Percentiles rank a stretch among this genome's conserved stretches.
phyloP scores from a whole-genome alignment of 2,329 filamentous ascomycete species.

The Dactylella cylindrospora region DNA sequence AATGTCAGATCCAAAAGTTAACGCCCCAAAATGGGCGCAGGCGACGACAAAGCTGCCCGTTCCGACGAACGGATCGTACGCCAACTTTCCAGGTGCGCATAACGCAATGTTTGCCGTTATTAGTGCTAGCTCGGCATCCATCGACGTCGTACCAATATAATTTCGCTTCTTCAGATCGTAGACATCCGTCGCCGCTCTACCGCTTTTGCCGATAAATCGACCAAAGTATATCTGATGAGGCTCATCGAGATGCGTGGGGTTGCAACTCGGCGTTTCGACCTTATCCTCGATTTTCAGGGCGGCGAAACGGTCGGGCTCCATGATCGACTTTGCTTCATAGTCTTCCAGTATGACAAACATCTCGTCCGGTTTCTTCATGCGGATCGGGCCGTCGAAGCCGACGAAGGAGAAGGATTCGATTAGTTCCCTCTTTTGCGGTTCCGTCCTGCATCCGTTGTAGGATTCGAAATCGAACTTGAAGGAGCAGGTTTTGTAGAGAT shows the following conservation, averaged over 20 bases:
- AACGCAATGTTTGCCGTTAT: constrained; percentile 89
- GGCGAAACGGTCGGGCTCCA: constrained; percentile 10
- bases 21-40: constrained; percentile 83
- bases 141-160: constrained; percentile 94
- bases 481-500: constrained; percentile 62
- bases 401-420: constrained; percentile 83
- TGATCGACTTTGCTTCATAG: constrained; percentile 57
- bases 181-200: constrained; percentile 66
- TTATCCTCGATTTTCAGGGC: constrained; percentile 30
- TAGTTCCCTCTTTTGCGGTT: constrained; percentile 66
- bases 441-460: constrained; percentile 72
- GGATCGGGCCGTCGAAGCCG: constrained; percentile 73
- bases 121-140: constrained; percentile 92
- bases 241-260: constrained; percentile 35
- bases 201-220: constrained; percentile 67
- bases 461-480: constrained; percentile 85
- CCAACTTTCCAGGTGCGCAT: constrained; percentile 77
- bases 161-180: constrained; percentile 90
- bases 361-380: constrained; percentile 71
- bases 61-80: constrained; percentile 94
- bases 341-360: constrained; percentile 82
- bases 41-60: constrained; percentile 91
- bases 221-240: constrained; percentile 59
- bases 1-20: constrained; percentile 85
- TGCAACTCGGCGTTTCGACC: constrained; percentile 8